Evolutionary conservation across 2,329 filamentous ascomycete species (phyloP), one percentile per base, ranked within the genome.

Genomic region (Phialemoniopsis sp.): DNA sequence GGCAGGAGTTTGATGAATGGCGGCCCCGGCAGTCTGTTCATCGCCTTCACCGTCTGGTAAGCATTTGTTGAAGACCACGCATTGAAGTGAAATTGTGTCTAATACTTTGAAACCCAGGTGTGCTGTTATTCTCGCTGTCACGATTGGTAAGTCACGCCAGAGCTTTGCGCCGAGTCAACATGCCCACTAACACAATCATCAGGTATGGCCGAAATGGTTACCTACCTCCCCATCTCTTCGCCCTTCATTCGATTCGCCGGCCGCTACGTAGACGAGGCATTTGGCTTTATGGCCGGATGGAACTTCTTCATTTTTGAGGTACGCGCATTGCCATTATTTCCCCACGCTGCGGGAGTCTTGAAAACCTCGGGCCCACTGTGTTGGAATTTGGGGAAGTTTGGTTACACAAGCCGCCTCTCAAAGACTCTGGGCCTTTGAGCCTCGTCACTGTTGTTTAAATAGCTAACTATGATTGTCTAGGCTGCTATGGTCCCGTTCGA

Each of bases 211-310:
- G 85, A 89, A 57, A 87, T 89, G 83, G 84, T 87, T 8, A 85
- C 82, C 0, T 87, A 85, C 47, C 66, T 87, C 3, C 85, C 86
- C 8, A 85, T 89, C 39, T 87, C 83, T 0, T 87, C 83, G 31
- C 84, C 85, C 1, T 89, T 90, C 57, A 85, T 89, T 53, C 80
- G 82, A 18, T 87, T 89, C 51, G 85, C 85, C 4, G 83, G 84
- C 13, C 76, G 82, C 34, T 89, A 80, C 47, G 83, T 89, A 21
- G 85, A 89, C 48, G 82, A 87, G 47, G 82, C 84, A 3, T 85
- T 89, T 43, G 83, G 83, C 1, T 82, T 87, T 41, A 81, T 82
- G 7, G 76, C 80, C 2, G 84, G 84, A 5, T 87, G 82, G 76
- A 87, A 87, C 56, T 87, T 85, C 50, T 86, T 86, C 64, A 58